Base-by-base conservation (phyloP, 805 yeast species). In the Cyberlindnera sargentensis region DNA sequence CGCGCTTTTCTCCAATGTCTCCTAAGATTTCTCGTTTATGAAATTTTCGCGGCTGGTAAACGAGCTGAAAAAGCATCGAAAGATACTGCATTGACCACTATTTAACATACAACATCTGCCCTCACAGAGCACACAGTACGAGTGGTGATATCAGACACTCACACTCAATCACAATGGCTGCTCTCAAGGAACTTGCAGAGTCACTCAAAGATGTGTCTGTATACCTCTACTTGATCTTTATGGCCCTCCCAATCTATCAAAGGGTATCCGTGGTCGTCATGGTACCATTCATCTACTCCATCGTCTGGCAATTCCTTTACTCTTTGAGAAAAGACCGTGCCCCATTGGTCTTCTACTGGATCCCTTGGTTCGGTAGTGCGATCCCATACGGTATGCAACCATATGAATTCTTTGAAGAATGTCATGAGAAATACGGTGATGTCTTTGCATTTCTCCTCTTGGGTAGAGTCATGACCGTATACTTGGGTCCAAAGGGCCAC, bases 361-460 rank as follows among this genome's bases (percentile, higher is more conserved):
- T 93, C 47, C 99, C 99, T 29, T 89, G 97, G 95, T 70, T 91
- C 37, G 99, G 99, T 38, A 82, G 93, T 32, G 95, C 97, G 34
- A 76, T 85, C 36, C 67, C 76, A 5, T 93, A 88, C 59, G 99
- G 99, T 56, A 84, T 82, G 83, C 83, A 84, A 50, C 99, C 99
- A 15, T 93, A 90, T 62, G 86, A 79, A 47, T 93, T 93, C 63
- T 93, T 93, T 57, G 83, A 76, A 49, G 70, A 72, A 34, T 83
- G 90, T 65, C 85, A 89, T 53, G 61, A 72, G 52, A 83, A 88
- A 63, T 78, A 91, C 58, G 99, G 99, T 50, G 97, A 93, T 64
- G 86, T 88, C 40, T 93, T 89, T 61, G 82, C 97, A 26, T 93
- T 93, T 60, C 76, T 90, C 49, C 65, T 93, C 63, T 72, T 93